Conservation (phyloP, 371 early-diverging fungal genomes). For the Mortierella sp. region DNA sequence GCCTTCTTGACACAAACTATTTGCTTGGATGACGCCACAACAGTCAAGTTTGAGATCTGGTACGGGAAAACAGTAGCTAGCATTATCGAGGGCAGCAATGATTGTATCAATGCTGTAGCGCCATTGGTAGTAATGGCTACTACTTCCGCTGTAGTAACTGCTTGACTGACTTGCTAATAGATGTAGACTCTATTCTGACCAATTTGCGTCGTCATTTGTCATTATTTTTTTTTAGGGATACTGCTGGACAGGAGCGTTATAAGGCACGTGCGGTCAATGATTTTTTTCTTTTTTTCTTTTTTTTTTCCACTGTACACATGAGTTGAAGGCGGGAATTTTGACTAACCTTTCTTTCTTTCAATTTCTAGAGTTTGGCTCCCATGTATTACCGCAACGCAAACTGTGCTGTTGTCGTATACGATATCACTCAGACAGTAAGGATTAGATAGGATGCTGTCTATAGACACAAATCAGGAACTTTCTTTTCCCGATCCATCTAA, state of each 20-base stretch:
- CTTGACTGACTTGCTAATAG: too few species aligned
- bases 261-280: slow-evolving; percentile 63
- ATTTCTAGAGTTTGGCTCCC: slow-evolving; percentile 90
- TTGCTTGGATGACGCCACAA: slow-evolving; percentile 74
- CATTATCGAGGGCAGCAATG: too few species aligned
- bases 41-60: slow-evolving; percentile 93
- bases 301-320: too few species aligned
- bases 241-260: slow-evolving; percentile 96
- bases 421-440: slow-evolving; percentile 92
- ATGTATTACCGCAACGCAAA: slow-evolving; percentile 99
- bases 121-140: background rate
- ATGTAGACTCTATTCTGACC: too few species aligned
- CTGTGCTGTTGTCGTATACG: slow-evolving; percentile 97
- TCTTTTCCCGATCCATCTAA: too few species aligned
- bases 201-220: background rate
- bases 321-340: too few species aligned
- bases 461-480: too few species aligned
- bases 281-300: background rate
- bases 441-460: background rate
- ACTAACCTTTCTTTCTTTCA: slow-evolving; percentile 1
- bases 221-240: slow-evolving; percentile 77
- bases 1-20: slow-evolving; percentile 87
- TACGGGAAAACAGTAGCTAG: slow-evolving; percentile 30
- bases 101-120: too few species aligned
- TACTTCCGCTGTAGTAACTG: background rate